Conservation (phyloP, 768 basidiomycete species). For the Boletus rubroflammeus region DNA sequence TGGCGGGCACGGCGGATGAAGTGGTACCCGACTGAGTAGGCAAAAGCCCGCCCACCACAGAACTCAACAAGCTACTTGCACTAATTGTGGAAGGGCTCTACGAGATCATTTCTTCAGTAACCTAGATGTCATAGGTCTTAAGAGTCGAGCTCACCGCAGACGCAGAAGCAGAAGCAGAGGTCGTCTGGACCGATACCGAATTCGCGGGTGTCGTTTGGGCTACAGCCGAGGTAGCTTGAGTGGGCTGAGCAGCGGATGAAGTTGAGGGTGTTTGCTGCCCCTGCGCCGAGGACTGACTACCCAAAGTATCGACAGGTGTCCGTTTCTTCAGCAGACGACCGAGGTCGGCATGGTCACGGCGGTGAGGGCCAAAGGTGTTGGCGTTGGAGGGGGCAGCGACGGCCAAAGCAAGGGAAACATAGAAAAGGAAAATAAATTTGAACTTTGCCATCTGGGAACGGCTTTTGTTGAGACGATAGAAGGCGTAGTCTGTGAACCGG, state of each 20-base stretch:
- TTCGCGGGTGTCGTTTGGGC: conserved; percentile 14
- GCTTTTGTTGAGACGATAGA: conserved; percentile 4
- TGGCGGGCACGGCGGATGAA: conserved; percentile 16
- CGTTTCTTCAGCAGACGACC: conserved; percentile 73
- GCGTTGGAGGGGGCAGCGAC: conserved; percentile 45
- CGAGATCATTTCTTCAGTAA: conserved; percentile 1
- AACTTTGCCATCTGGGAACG: conserved; percentile 47
- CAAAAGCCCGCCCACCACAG: conserved; percentile 9
- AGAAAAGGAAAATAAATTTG: conserved; percentile 63
- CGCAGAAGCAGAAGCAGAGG: conserved; percentile 13
- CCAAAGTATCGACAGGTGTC: conserved; percentile 24
- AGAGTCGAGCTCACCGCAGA: conserved; percentile 19
- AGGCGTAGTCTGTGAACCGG: neutral
- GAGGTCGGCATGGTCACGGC: conserved; percentile 53
- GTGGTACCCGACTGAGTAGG: conserved; percentile 17
- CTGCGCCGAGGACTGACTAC: neutral
- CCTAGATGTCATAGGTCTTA: neutral
- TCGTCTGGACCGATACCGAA: conserved; percentile 13
- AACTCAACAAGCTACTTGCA: conserved; percentile 5
- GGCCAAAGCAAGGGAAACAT: conserved; percentile 51
- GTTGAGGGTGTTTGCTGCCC: conserved; percentile 2
- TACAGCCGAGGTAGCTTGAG: conserved; percentile 6
- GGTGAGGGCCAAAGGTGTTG: conserved; percentile 39
- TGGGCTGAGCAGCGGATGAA: conserved; percentile 27
- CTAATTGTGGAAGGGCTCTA: conserved; percentile 14